Base-by-base conservation (phyloP, 2,329 filamentous ascomycete species). In the Laburnicola sp. region DNA sequence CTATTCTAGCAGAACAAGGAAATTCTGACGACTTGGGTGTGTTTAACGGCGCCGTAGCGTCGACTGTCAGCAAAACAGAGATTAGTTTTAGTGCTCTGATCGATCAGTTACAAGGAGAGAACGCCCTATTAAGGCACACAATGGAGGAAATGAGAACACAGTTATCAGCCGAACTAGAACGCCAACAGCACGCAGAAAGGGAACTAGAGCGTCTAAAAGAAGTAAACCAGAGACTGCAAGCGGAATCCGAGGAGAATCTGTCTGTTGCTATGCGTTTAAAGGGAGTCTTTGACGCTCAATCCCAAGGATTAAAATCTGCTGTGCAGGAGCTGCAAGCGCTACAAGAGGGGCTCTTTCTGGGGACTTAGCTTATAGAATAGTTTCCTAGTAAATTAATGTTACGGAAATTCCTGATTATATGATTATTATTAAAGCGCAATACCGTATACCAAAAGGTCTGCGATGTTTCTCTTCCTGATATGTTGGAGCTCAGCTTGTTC, bases 71-170 rank as follows among this genome's bases (percentile, higher is more conserved):
- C 16, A 21, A 43, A 43, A 43, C 11, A 43, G 27, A 43, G 26
- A 32, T 43, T 22, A 48, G 45, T 40, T 48, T 39, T 30, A 40
- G 36, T 31, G 16, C 45, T 48, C 35, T 48, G 11, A 48, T 48
- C 37, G 16, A 48, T 41, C 16, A n/a, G 37, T 23, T 48, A 32
- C 16, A 48, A 48, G 37, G 23, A 40, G 37, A 48, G 45, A 48
- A 48, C 45, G 45, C 45, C 36, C 26, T 48, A 48, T 48, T 48
- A 41, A 48, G 26, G 40, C 36, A 48, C 25, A 10, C 22, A 40
- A 40, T 48, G 27, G 45, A 48, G 45, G 37, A 40, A 48, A 48
- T 48, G 9, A 48, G 45, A 48, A 48, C 27, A 40, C 16, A 48
- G 37, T 8, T 48, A 48, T 48, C 27, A 25, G 37, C 36, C 22